These are phyloP conservation scores for Sugiyamaella grinbergsii DNA, from an alignment of 1,139 yeast genomes.

Conservation along the genomic window DNA sequence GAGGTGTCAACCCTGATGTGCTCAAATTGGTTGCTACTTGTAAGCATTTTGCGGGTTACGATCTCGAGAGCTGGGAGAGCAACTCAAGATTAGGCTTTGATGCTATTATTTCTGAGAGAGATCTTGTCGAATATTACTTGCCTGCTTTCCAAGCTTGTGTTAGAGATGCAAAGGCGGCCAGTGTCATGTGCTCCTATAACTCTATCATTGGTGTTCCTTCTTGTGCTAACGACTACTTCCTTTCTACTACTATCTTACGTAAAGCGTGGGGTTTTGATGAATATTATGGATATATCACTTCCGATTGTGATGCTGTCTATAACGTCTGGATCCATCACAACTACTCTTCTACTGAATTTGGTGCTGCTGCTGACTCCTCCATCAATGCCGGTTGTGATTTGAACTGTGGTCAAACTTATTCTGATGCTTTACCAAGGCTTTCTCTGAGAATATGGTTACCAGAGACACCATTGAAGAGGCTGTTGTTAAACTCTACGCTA, in stretches of 20 bases:
- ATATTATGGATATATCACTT: constrained; percentile 55
- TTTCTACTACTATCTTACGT: constrained; percentile 54
- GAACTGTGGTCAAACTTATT: constrained; percentile 49
- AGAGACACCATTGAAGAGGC: constrained; percentile 22
- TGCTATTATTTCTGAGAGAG: constrained; percentile 55
- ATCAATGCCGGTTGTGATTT: constrained; percentile 25
- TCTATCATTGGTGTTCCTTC: constrained; percentile 57
- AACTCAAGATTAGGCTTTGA: constrained; percentile 46
- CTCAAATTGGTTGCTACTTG: constrained; percentile 56
- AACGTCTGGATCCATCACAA: constrained; percentile 25
- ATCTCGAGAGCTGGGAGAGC: constrained; percentile 50
- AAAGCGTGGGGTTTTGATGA: constrained; percentile 53
- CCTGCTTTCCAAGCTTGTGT: constrained; percentile 63
- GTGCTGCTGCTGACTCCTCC: constrained; percentile 50
- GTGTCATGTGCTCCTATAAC: constrained; percentile 59
- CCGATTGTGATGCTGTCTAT: constrained; percentile 58
- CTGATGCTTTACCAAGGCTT: constrained; percentile 52
- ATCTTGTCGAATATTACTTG: constrained; percentile 57
- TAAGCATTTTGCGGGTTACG: constrained; percentile 58
- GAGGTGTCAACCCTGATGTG: constrained; percentile 55
- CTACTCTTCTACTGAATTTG: constrained; percentile 50
- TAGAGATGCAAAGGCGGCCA: constrained; percentile 53
- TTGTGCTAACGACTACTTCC: constrained; percentile 55
- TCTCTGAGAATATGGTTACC: constrained; percentile 54
- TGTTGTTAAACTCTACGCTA: constrained; percentile 49